These are phyloP conservation scores for Piper betle DNA, from an alignment of 164 flowering plant species.

Conservation along the genomic window DNA sequence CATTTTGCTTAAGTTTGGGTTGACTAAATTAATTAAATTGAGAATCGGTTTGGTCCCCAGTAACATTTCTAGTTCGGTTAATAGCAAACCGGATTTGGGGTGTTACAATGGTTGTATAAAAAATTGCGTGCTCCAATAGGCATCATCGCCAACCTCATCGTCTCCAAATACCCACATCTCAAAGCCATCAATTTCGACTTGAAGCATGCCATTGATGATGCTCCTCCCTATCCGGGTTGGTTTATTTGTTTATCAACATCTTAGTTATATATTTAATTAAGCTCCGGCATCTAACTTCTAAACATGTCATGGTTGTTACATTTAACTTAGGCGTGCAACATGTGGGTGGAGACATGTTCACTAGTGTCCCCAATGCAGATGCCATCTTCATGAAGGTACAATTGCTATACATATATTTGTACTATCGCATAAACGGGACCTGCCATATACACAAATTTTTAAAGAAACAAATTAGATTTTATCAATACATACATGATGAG, in stretches of 20 bases:
- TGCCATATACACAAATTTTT: too few relatives aligned
- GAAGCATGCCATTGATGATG: constrained; percentile 10
- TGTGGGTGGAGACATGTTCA: neutral
- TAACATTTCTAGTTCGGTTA: too few relatives aligned
- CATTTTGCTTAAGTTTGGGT: too few relatives aligned
- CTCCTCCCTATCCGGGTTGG: constrained; percentile 14
- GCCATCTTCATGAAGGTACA: constrained; percentile 30
- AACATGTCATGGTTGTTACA: too few relatives aligned
- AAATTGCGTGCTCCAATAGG: too few relatives aligned
- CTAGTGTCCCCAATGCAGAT: constrained; percentile 8
- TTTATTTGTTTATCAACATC: neutral
- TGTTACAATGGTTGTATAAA: too few relatives aligned
- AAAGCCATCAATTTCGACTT: constrained; percentile 26
- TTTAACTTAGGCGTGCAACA: neutral
- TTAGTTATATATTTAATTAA: too few relatives aligned
- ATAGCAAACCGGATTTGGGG: too few relatives aligned
- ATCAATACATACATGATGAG: too few relatives aligned
- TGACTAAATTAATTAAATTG: too few relatives aligned
- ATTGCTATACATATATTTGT: neutral
- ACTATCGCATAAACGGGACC: too few relatives aligned
- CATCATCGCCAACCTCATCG: constrained; percentile 11
- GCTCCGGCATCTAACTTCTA: neutral
- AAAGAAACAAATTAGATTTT: neutral
- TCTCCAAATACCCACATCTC: constrained; percentile 22
- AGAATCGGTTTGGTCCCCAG: too few relatives aligned